Conservation (phyloP, 257 asterid genomes). For the Gentiana macrophylla region DNA sequence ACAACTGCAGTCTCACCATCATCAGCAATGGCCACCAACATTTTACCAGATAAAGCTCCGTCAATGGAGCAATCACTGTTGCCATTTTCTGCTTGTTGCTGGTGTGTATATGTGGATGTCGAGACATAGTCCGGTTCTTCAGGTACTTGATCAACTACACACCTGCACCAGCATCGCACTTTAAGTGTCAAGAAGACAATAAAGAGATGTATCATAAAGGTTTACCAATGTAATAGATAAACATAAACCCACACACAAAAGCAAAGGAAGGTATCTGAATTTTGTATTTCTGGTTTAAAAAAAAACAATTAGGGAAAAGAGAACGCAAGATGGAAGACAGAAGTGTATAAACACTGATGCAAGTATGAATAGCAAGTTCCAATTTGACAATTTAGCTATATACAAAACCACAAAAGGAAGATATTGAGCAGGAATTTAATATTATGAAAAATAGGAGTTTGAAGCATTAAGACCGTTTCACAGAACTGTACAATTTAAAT, state of each 20-base stretch:
- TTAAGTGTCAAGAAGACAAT: conserved; percentile 2
- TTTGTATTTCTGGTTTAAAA: too few species aligned
- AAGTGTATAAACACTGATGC: too few species aligned
- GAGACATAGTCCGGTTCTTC: conserved; percentile 23
- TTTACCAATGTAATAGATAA: neutral
- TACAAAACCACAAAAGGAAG: too few species aligned
- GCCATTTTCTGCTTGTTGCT: conserved; percentile 26
- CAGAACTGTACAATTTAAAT: neutral
- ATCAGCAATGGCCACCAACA: conserved; percentile 74
- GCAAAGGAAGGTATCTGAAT: too few species aligned
- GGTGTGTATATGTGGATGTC: conserved; percentile 21
- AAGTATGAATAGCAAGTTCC: too few species aligned
- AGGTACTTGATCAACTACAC: conserved; percentile 30
- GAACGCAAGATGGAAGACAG: too few species aligned
- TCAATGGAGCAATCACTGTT: conserved; percentile 25
- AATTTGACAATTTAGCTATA: neutral
- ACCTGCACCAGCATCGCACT: conserved; percentile 34
- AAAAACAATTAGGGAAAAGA: too few species aligned
- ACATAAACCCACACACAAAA: too few species aligned
- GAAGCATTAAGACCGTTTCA: neutral
- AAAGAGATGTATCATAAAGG: neutral
- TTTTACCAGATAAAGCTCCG: conserved; percentile 60
- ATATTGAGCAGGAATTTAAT: neutral
- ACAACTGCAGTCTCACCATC: conserved; percentile 86
- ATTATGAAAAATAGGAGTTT: neutral